Conservation (phyloP, 192 early-diverging fungal species). For the Dissophora ornata region DNA sequence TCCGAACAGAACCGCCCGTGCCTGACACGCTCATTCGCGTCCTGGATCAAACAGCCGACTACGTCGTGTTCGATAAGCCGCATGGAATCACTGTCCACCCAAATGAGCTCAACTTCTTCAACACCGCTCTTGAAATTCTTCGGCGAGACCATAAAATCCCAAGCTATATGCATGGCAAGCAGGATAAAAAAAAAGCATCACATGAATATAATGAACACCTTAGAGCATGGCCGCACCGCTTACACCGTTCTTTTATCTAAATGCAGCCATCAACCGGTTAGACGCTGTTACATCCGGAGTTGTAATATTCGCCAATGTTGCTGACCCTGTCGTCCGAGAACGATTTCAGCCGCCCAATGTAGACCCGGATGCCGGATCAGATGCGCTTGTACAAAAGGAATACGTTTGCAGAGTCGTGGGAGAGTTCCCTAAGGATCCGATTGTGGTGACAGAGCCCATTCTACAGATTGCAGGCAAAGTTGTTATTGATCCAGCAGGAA, state of each 20-base stretch:
- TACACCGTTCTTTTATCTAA: neutral
- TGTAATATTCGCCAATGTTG: conserved; percentile 47
- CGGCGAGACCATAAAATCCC: conserved; percentile 46
- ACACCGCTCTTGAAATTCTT: conserved; percentile 48
- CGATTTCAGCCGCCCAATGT: conserved; percentile 30
- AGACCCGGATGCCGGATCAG: neutral
- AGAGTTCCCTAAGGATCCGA: conserved; percentile 31
- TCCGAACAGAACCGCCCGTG: conserved; percentile 27
- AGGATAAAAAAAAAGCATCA: neutral
- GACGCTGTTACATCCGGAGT: conserved; percentile 48
- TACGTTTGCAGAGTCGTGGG: conserved; percentile 48
- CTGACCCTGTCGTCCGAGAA: conserved; percentile 22
- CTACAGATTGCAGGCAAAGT: conserved; percentile 36
- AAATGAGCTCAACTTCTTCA: conserved; percentile 44
- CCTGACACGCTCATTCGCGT: conserved; percentile 39
- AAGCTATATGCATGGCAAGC: conserved; percentile 43
- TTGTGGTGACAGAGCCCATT: conserved; percentile 49
- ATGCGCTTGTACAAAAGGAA: conserved; percentile 32
- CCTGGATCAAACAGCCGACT: conserved; percentile 38
- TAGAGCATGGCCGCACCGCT: too few relatives aligned
- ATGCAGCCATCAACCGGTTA: conserved; percentile 35
- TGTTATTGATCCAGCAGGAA: conserved; percentile 27
- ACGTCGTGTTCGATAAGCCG: conserved; percentile 44
- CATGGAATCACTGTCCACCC: conserved; percentile 51
- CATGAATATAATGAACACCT: too few relatives aligned